phyloP scores from a whole-genome alignment of 495 filamentous ascomycete species.

The Clohesyomyces aquaticus region DNA sequence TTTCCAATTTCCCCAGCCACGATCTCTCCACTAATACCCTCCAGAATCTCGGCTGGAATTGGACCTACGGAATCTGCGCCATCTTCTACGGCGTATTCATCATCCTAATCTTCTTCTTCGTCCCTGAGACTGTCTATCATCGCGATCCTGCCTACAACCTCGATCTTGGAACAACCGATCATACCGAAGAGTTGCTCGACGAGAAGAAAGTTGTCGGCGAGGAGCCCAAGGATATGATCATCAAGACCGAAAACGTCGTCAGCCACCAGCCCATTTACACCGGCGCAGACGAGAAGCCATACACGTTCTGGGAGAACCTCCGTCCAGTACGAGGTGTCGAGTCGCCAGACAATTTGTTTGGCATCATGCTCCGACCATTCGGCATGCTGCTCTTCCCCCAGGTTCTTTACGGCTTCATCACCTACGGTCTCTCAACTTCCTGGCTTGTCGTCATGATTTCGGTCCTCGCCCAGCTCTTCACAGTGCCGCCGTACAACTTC shows the following conservation, averaged over 20 bases:
- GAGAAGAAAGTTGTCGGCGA: conserved; percentile 17
- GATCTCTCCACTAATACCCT: not conserved
- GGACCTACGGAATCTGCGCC: conserved; percentile 36
- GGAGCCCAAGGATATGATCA: conserved; percentile 15
- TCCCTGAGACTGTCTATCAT: conserved; percentile 51
- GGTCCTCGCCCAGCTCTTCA: conserved; percentile 54
- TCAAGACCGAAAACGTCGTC: conserved; percentile 9
- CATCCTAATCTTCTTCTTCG: conserved; percentile 52
- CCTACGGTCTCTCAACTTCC: conserved; percentile 48
- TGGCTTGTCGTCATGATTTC: conserved; percentile 54
- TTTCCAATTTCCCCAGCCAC: not conserved
- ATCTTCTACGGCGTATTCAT: conserved; percentile 48
- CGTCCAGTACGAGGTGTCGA: conserved; percentile 27
- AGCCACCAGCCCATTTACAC: conserved; percentile 24
- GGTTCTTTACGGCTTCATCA: conserved; percentile 54
- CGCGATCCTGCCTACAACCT: conserved; percentile 47
- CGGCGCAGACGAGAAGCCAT: conserved; percentile 36
- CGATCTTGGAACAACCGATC: conserved; percentile 48
- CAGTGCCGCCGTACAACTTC: conserved; percentile 53
- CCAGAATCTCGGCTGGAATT: conserved; percentile 37
- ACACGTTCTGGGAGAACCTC: conserved; percentile 33
- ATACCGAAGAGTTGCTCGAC: conserved; percentile 50
- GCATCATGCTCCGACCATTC: conserved; percentile 50
- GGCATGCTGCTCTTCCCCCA: conserved; percentile 51
- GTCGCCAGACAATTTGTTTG: conserved; percentile 27